Conservation (phyloP, 75 land plant species). For the Pseudotsuga menziesii region DNA sequence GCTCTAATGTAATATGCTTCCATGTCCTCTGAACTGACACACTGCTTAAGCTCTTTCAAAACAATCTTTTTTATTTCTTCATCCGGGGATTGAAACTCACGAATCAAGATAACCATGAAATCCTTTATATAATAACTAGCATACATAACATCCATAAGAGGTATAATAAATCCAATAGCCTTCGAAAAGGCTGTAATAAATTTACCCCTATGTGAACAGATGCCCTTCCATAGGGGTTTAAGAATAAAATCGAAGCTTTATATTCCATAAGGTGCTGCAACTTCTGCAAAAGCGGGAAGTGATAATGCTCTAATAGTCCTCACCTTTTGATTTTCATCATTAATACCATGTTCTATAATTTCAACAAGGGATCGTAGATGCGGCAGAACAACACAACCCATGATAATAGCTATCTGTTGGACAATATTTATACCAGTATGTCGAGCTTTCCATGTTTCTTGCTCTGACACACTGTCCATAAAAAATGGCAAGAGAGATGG, state of each 20-base stretch:
- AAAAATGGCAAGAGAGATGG: slow-evolving; percentile 91
- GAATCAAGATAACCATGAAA: slow-evolving; percentile 84
- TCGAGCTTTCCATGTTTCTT: slow-evolving; percentile 98
- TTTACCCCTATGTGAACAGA: slow-evolving; percentile 89
- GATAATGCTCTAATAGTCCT: slow-evolving; percentile 94
- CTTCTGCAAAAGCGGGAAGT: slow-evolving; percentile 95
- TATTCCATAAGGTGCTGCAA: slow-evolving; percentile 97
- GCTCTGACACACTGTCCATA: slow-evolving; percentile 98
- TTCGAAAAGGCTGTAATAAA: slow-evolving; percentile 95
- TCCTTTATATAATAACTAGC: slow-evolving; percentile 97
- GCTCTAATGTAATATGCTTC: slow-evolving; percentile 83
- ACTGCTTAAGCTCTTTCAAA: slow-evolving; percentile 93
- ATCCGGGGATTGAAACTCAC: slow-evolving; percentile 98
- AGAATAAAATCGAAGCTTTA: slow-evolving; percentile 97
- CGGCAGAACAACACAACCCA: slow-evolving; percentile 99
- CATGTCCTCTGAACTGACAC: slow-evolving; percentile 99
- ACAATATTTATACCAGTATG: slow-evolving; percentile 98
- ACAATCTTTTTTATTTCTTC: slow-evolving; percentile 99
- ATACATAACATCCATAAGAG: slow-evolving; percentile 96
- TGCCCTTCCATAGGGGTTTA: slow-evolving; percentile 99
- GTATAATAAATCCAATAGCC: slow-evolving; percentile 97
- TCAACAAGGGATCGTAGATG: slow-evolving; percentile 93
- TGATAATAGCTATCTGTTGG: slow-evolving; percentile 96
- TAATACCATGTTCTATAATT: slow-evolving; percentile 93
- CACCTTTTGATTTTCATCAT: slow-evolving; percentile 97